Evolutionary conservation across 768 basidiomycete genomes (phyloP), one percentile per base, ranked within the genome.

Genomic region (Mycena alexandri): DNA sequence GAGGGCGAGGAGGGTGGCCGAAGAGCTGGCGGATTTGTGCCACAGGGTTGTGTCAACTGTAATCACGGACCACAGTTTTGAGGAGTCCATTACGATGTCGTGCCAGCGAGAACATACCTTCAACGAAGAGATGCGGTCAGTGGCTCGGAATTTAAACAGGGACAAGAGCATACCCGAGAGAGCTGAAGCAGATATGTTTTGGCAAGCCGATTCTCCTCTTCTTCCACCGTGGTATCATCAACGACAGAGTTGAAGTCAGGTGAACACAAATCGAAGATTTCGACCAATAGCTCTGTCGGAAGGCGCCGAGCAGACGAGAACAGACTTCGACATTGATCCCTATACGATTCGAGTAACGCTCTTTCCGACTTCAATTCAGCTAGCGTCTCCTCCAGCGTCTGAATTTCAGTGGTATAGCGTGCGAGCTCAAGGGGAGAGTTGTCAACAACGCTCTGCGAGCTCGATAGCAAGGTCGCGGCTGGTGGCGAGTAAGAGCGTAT

Each of bases 231-330:
- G 22, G 24, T 50, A 25, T 5, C 11, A 59, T 47, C 9, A 59
- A 47, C 19, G n/a, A n/a, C n/a, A n/a, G n/a, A n/a, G n/a, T n/a
- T n/a, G n/a, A n/a, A n/a, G n/a, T n/a, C n/a, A n/a, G n/a, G n/a
- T 60, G 50, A 51, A 66, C 65, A 21, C 16, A 52, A 8, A 14
- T 52, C 50, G 50, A 52, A 34, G 25, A n/a, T n/a, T n/a, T 47
- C 14, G 14, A 8, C 44, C 29, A 47, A 29, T 11, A 59, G 13
- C 33, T 59, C 44, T 14, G 10, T 36, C 9, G 57, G 57, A 1
- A 59, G 46, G 29, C 57, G 44, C 5, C 44, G 57, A 38, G 47
- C n/a, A 5, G 57, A 25, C 7, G 57, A 4, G 17, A 47, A 34
- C 1, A 59, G 4, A 21, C 44, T 34, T 17, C 44, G 57, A 38